Evolutionary conservation across 768 basidiomycete species (phyloP).

Genomic region (Lentinus tigrinus): DNA sequence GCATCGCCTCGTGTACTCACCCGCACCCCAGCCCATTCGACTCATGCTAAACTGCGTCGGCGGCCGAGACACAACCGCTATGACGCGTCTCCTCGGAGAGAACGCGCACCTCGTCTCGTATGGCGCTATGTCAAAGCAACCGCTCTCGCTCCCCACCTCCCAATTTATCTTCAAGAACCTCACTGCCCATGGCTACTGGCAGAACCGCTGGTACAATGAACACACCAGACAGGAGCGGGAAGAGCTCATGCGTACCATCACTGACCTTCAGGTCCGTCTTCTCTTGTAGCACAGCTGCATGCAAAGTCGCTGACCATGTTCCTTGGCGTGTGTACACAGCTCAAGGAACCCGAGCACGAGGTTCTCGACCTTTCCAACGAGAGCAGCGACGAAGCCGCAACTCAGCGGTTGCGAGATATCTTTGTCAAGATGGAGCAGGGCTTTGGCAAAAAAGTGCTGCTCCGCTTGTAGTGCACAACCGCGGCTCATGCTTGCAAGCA

Average conservation of each 20-base stretch:
- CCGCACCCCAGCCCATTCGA: constrained; percentile 35
- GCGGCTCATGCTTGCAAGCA: no score
- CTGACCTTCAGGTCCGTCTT: constrained; percentile 44
- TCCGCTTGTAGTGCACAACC: constrained; percentile 33
- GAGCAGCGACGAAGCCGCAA: constrained; percentile 39
- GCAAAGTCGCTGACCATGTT: neutral
- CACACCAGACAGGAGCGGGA: constrained; percentile 42
- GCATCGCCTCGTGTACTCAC: neutral
- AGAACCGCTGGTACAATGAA: constrained; percentile 64
- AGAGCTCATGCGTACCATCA: constrained; percentile 41
- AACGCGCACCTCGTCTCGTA: constrained; percentile 81
- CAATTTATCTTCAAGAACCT: constrained; percentile 86
- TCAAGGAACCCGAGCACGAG: constrained; percentile 68
- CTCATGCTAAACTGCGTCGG: constrained; percentile 60
- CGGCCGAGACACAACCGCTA: constrained; percentile 64
- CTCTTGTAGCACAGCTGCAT: neutral
- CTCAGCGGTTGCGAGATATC: constrained; percentile 31
- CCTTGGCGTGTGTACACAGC: constrained; percentile 36
- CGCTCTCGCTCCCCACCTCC: constrained; percentile 73
- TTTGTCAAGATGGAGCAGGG: constrained; percentile 37
- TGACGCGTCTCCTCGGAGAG: constrained; percentile 66
- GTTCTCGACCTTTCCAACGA: constrained; percentile 51
- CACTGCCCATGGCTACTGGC: constrained; percentile 77
- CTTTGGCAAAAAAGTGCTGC: constrained; percentile 49
- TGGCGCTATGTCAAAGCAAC: constrained; percentile 87